phyloP scores from a whole-genome alignment of 2,329 filamentous ascomycete species.

The Leptographium lundbergii region DNA sequence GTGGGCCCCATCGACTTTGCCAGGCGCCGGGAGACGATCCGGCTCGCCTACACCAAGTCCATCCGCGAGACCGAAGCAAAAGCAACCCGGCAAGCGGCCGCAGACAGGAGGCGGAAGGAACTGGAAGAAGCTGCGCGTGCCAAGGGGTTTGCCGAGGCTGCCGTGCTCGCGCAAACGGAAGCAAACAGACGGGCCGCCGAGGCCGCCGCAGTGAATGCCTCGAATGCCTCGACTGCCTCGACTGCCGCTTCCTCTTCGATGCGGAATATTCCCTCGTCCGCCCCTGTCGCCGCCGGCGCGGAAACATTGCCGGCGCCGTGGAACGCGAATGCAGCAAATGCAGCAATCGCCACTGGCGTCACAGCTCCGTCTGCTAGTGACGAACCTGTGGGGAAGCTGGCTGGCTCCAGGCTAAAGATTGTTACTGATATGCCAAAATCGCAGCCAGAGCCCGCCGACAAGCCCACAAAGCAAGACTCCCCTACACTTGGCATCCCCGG shows the following conservation, averaged over 20 bases:
- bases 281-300: neutral
- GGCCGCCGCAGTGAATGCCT: neutral
- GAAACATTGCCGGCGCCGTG: neutral
- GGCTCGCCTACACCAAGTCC: conserved; percentile 75
- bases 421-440: conserved; percentile 5
- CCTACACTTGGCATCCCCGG: conserved; percentile 56
- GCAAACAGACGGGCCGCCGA: conserved; percentile 4
- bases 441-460: neutral
- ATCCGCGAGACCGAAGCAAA: conserved; percentile 58
- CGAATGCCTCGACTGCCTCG: neutral
- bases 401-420: neutral
- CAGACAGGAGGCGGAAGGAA: conserved; percentile 39
- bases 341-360: neutral
- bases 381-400: too few species aligned
- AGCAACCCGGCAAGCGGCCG: conserved; percentile 39
- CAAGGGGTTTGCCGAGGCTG: conserved; percentile 25
- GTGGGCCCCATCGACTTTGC: conserved; percentile 75
- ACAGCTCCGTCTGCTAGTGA: too few species aligned
- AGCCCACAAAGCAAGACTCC: conserved; percentile 34
- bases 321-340: neutral
- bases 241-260: neutral
- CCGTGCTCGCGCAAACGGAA: conserved; percentile 18
- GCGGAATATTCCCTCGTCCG: neutral
- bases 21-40: conserved; percentile 67
- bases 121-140: conserved; percentile 32